phyloP scores from a whole-genome alignment of 192 early-diverging fungal species.

The Coemansia sp. region DNA sequence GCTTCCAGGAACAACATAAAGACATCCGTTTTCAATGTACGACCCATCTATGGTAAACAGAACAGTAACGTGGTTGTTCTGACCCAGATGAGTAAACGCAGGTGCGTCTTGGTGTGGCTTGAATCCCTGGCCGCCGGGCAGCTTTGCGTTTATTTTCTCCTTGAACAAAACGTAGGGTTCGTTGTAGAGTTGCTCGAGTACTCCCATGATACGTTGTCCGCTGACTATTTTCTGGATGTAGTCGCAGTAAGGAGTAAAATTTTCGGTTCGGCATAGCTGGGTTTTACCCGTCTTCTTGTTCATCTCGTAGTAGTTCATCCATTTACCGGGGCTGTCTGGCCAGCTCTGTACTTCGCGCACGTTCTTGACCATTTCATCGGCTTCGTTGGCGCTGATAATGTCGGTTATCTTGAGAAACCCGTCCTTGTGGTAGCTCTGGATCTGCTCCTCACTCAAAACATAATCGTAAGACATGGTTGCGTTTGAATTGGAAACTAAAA shows the following conservation, averaged over 20 bases:
- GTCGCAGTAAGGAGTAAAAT: constrained; percentile 60
- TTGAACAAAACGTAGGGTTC: constrained; percentile 62
- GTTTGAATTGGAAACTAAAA: background rate
- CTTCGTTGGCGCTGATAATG: constrained; percentile 55
- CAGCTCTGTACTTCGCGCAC: constrained; percentile 55
- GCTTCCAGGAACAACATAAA: constrained; percentile 59
- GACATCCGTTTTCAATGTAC: constrained; percentile 59
- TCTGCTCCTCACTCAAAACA: constrained; percentile 53
- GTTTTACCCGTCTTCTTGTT: constrained; percentile 50
- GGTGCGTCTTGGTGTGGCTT: constrained; percentile 63
- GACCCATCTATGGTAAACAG: constrained; percentile 62
- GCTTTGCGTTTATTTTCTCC: constrained; percentile 65
- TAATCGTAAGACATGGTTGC: constrained; percentile 32
- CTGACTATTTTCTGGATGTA: constrained; percentile 54
- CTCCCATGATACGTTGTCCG: constrained; percentile 47
- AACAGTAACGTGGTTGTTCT: constrained; percentile 57
- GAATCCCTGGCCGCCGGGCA: constrained; percentile 63
- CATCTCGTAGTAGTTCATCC: constrained; percentile 67
- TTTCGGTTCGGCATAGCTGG: constrained; percentile 63
- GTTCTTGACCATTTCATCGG: constrained; percentile 45
- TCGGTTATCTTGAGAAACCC: constrained; percentile 62
- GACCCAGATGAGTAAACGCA: constrained; percentile 62
- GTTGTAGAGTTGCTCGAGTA: constrained; percentile 56
- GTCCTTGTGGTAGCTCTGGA: constrained; percentile 46
- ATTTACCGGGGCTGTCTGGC: constrained; percentile 58